Base-by-base conservation (phyloP, 495 filamentous ascomycete species). In the Xylaria scruposa region DNA sequence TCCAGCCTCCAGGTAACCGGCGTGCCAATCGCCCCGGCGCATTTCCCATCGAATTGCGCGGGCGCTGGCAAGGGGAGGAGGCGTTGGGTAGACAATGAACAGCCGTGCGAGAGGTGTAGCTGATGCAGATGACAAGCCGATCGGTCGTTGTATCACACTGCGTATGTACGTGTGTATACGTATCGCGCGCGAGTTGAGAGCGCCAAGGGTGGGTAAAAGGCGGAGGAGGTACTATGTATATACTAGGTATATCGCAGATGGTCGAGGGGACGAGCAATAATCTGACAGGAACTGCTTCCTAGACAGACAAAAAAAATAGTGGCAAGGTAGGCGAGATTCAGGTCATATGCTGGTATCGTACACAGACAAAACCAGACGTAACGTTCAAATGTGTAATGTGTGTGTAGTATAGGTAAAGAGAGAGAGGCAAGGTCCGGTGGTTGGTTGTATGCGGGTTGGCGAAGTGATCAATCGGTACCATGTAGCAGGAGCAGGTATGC, bases 1-100 rank as follows among this genome's bases (percentile, higher is more conserved):
- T 78, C 77, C 77, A 78, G 77, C 77, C 77, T 76, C 76, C 74
- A 76, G 72, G 75, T 75, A 73, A 74, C 75, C 77, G 72, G 75
- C 69, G 76, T 73, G 71, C 71, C 77, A 77, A 76, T 77, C 72
- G 76, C 70, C 76, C 73, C 72, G 74, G 75, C 77, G 77, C 77
- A 79, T 79, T 73, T 76, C 77, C 77, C 74, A 76, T 78, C 76
- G 71, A 76, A 78, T 72, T 75, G 72, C 75, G 68, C 63, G 64
- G 56, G 65, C 56, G 64, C 54, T 42, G 54, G 62, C 53, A 17
- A 67, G 62, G 31, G 51, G 53, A 58, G 17, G 21, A 49, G 42
- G 19, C 53, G 70, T 65, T 38, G 53, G 70, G 64, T 31, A 12
- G 70, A 67, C 54, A 63, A 68, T 62, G 49, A 54, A 49, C 12